Base-by-base conservation (phyloP, 225 moss, liverwort and hornwort genomes). In the Rhytidiadelphus loreus region DNA sequence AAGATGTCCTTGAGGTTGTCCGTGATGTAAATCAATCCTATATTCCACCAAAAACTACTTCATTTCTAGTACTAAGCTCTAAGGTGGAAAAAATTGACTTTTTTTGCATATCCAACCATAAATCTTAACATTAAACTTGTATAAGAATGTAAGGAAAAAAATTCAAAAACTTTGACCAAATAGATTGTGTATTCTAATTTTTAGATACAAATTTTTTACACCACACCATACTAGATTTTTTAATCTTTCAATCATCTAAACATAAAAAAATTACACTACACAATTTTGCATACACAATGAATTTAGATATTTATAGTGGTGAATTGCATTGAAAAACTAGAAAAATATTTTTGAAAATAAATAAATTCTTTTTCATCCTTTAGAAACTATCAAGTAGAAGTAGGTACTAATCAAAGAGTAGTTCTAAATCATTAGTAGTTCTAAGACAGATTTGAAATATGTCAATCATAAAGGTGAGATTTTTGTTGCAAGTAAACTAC, bases 81-180 rank as follows among this genome's bases (percentile, higher is more conserved):
- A 11, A 44, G 4, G 41, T 7, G 0, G 14, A 32, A 50, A 19
- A 75, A 32, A 0, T 12, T 3, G 1, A 12, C 1, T 3, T 11
- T 30, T 44, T 74, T 48, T 4, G 4, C 15, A 48, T 18, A 48
- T 74, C 19, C 18, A 74, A 11, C n/a, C n/a, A n/a, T n/a, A n/a
- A n/a, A 19, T 30, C 11, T 30, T 41, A 30, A 18, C 2, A 46
- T 48, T 48, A 7, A 30, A 43, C 26, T 44, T 16, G 15, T 41
- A 10, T 44, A 16, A 26, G 28, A 43, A 44, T 28, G 28, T 16
- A 3, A 11, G n/a, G n/a, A n/a, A n/a, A n/a, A n/a, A n/a, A n/a
- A n/a, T n/a, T n/a, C n/a, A n/a, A n/a, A n/a, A n/a, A n/a, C n/a
- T n/a, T n/a, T n/a, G n/a, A n/a, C n/a, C n/a, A n/a, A n/a, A n/a